Evolutionary conservation across 805 yeast species (phyloP), one percentile per base, ranked within the genome.

Genomic region (Cephaloascus albidus): DNA sequence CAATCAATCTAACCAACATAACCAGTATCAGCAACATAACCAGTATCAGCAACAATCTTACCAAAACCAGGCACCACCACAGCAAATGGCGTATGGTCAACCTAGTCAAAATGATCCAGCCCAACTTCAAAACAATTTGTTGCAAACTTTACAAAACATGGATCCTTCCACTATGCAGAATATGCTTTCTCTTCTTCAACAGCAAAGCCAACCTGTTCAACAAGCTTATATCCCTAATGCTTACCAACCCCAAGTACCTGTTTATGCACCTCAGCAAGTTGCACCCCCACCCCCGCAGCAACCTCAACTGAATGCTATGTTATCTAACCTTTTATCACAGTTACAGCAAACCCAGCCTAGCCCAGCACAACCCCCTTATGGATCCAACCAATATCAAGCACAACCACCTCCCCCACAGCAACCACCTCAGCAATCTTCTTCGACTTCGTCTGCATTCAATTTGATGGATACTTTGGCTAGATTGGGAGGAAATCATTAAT

Each of bases 341-440:
- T 31, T 31, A 15, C 33, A 31, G 18, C 33, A 31, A 16, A 14
- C 33, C 18, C 33, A 31, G 18, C 12, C 28, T 6, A 12, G 28
- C 6, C 28, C 28, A 8, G 10, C 6, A 23, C 28, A 23, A 23
- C 6, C 10, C 28, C 28, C 28, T 8, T 23, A 23, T 12, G 6
- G 10, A 23, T 23, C 28, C 28, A 23, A 23, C n/a, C 42, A 35
- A 18, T 20, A 37, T 14, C 20, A 38, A 20, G 39, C 33, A 30
- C 46, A 40, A 30, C 38, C 28, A n/a, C 43, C 37, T 18, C 20
- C 27, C 31, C 40, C 41, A 41, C 19, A 23, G 10, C 12, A 39
- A 38, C 40, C 38, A 34, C 16, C 37, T 28, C 30, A 36, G 32
- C 34, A 38, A 38, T 19, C 23, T 33, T 8, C 10, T 30, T 18